Base-by-base conservation (phyloP, 73 alveolate species). In the Tetrahymena borealis region DNA sequence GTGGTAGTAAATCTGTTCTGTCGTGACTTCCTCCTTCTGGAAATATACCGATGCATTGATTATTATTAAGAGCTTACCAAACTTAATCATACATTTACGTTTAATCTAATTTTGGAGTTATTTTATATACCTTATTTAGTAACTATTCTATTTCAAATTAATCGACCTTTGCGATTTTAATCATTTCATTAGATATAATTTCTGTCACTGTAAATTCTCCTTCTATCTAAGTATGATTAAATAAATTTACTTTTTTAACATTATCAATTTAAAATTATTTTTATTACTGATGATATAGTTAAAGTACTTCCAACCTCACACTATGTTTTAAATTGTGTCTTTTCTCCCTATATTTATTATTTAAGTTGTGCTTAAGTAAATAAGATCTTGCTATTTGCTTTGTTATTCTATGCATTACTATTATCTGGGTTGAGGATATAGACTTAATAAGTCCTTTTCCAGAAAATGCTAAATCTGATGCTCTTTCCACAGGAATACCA, bases 21-120 rank as follows among this genome's bases (percentile, higher is more conserved):
- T 98, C 99, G 92, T 98, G 99, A 18, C 99, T 98, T 15, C 99
- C 99, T 37, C 99, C 99, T 95, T 98, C 99, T 5, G 99, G 99
- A 95, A 98, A 98, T 39, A 98, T 98, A 32, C 99, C 99, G 20
- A 98, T 96, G 37, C 99, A 97, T 91, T 97, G 78, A 13, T 98
- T 99, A 43, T 97, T 93, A 28, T 90, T 93, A 90, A 98, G 94
- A 39, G 97, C 97, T 36, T 93, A 40, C 94, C 95, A 94, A 24
- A 98, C 99, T 40, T 96, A 96, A 91, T 97, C 99, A 92, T 96
- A 98, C 94, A 98, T 98, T 41, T 94, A 93, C 1, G 98, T 91
- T 94, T 98, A 96, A 94, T 98, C 99, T 31, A 98, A 91, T 96
- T 98, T 98, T 31, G 99, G 99, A 38, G 95, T 91, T 35, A 97